phyloP scores from a whole-genome alignment of 768 basidiomycete species.

The Hericium coralloides region DNA sequence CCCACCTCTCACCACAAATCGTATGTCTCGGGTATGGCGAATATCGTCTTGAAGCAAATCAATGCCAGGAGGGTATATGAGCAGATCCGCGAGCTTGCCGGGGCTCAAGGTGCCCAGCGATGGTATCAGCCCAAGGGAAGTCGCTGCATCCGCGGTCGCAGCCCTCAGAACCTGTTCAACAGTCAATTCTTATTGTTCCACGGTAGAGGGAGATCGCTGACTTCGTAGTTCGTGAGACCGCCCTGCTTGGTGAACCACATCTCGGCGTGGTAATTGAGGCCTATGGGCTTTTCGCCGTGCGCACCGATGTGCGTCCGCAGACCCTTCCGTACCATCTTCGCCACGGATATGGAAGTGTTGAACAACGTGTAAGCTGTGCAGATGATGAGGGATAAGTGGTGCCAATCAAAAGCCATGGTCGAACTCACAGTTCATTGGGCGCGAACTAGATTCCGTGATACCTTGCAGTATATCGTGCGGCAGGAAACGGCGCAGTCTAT shows the following conservation, averaged over 20 bases:
- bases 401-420: background rate
- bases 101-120: constrained; percentile 54
- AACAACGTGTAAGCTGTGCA: constrained; percentile 31
- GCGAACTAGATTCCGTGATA: background rate
- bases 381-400: background rate
- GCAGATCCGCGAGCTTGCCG: constrained; percentile 65
- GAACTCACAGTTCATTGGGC: background rate
- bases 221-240: constrained; percentile 66
- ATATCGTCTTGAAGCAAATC: constrained; percentile 49
- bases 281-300: constrained; percentile 63
- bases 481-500: background rate
- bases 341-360: constrained; percentile 60
- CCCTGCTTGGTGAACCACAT: constrained; percentile 57
- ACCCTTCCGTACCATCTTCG: constrained; percentile 60
- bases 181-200: background rate
- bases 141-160: constrained; percentile 58
- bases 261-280: constrained; percentile 70
- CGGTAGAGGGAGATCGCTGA: constrained; percentile 17
- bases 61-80: constrained; percentile 54
- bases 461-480: background rate
- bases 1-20: constrained; percentile 56
- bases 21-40: constrained; percentile 38
- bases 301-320: constrained; percentile 60
- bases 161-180: constrained; percentile 34
- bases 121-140: constrained; percentile 50